Conservation (phyloP, 768 basidiomycete species). For the Hygrocybe coccinea region DNA sequence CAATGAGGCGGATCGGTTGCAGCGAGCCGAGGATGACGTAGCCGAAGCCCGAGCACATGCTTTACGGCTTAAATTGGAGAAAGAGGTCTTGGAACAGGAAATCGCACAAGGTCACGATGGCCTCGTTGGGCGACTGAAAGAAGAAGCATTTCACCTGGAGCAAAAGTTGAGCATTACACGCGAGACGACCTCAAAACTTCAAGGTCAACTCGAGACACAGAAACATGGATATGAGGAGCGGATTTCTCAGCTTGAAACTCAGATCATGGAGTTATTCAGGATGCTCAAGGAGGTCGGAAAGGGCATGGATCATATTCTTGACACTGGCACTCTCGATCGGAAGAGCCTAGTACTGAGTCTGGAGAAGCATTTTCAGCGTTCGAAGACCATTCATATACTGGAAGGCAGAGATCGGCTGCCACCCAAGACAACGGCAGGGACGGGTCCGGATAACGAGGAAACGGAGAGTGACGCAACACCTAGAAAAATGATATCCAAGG, state of each 20-base stretch:
- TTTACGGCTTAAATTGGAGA: slow-evolving; percentile 69
- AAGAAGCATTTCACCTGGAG: slow-evolving; percentile 61
- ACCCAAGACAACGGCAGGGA: slow-evolving; percentile 21
- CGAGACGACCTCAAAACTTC: slow-evolving; percentile 69
- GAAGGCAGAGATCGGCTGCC: slow-evolving; percentile 58
- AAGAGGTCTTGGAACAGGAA: slow-evolving; percentile 78
- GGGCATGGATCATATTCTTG: slow-evolving; percentile 71
- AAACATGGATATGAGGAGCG: slow-evolving; percentile 77
- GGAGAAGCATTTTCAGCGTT: slow-evolving; percentile 77
- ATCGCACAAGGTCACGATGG: slow-evolving; percentile 77
- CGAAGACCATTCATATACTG: slow-evolving; percentile 78
- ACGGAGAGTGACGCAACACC: slow-evolving; percentile 58
- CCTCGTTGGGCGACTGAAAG: slow-evolving; percentile 76
- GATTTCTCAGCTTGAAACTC: slow-evolving; percentile 82
- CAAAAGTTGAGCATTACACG: slow-evolving; percentile 76
- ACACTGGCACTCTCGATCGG: slow-evolving; percentile 68
- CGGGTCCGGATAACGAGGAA: slow-evolving; percentile 23
- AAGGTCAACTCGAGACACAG: slow-evolving; percentile 73
- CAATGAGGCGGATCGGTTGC: slow-evolving; percentile 82
- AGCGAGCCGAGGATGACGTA: slow-evolving; percentile 74
- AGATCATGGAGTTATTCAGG: slow-evolving; percentile 89
- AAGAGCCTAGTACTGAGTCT: slow-evolving; percentile 74
- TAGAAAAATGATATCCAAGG: slow-evolving; percentile 39
- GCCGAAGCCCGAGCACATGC: slow-evolving; percentile 60
- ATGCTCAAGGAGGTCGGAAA: slow-evolving; percentile 86